Conservation (phyloP, 441 rosid species). For the Jatropha podagrica region DNA sequence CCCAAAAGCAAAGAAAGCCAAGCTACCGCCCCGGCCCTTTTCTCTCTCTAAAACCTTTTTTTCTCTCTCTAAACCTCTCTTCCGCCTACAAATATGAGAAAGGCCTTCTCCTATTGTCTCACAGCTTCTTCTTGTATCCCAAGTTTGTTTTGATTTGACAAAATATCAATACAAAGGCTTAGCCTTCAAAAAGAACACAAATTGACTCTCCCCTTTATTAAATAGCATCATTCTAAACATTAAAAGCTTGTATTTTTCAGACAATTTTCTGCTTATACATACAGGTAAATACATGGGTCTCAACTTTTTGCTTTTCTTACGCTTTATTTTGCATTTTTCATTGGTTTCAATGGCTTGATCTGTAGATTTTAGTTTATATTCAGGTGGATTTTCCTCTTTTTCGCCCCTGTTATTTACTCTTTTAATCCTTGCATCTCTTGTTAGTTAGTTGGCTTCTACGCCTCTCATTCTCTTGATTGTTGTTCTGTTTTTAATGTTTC, state of each 20-base stretch:
- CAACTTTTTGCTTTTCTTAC: background rate
- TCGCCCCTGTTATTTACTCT: background rate
- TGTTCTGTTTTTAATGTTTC: background rate
- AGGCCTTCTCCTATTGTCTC: constrained; percentile 4
- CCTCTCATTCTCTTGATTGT: background rate
- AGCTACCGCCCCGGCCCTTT: background rate
- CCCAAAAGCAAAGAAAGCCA: constrained; percentile 8
- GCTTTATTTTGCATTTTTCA: background rate
- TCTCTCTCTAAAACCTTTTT: background rate
- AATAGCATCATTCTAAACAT: background rate
- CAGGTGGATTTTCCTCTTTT: background rate
- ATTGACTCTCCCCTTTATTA: background rate
- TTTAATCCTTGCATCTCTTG: background rate
- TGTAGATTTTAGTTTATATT: constrained; percentile 1
- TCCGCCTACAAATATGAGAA: constrained; percentile 28
- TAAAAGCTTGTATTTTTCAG: constrained; percentile 13
- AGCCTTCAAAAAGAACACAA: background rate
- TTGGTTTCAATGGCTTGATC: constrained; percentile 19
- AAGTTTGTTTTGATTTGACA: constrained; percentile 25
- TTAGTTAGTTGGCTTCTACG: background rate
- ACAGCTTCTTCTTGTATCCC: constrained; percentile 19
- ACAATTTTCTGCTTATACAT: constrained; percentile 22
- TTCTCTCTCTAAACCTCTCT: constrained; percentile 13
- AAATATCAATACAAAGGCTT: background rate
- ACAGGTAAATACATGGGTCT: constrained; percentile 37